Conservation (phyloP, 495 filamentous ascomycete species). For the Penicillium bialowiezense region DNA sequence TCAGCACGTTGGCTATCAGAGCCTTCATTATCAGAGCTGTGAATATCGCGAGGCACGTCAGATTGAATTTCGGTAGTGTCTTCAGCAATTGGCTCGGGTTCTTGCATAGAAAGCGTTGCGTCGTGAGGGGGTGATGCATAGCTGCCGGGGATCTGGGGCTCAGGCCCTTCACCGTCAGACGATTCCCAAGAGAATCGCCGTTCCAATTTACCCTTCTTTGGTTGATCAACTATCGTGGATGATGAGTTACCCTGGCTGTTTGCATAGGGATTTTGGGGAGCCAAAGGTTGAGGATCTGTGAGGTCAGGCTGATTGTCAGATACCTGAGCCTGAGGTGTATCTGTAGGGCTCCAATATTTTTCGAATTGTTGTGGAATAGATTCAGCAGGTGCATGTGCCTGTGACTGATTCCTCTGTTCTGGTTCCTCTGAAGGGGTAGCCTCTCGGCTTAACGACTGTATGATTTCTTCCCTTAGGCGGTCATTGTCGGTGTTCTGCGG, state of each 20-base stretch:
- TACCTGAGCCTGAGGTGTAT: constrained; percentile 8
- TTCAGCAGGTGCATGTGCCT: constrained; percentile 33
- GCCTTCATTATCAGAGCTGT: constrained; percentile 12
- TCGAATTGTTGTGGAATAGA: constrained; percentile 59
- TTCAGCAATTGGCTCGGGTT: constrained; percentile 15
- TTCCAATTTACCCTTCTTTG: constrained; percentile 25
- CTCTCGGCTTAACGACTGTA: constrained; percentile 65
- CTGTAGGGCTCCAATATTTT: constrained; percentile 47
- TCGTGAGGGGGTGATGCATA: constrained; percentile 6
- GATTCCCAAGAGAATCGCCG: constrained; percentile 46
- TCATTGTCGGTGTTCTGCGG: constrained; percentile 71
- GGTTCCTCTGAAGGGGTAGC: constrained; percentile 34
- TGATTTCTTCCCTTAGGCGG: constrained; percentile 74
- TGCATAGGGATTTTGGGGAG: constrained; percentile 17
- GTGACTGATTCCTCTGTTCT: constrained; percentile 21
- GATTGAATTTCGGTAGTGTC: constrained; percentile 1
- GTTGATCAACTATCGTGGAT: constrained; percentile 3
- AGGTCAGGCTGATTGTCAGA: constrained; percentile 19
- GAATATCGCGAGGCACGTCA: constrained; percentile 18
- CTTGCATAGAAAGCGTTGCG: constrained; percentile 10
- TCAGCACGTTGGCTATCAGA: constrained; percentile 8
- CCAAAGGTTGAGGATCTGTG: constrained; percentile 11
- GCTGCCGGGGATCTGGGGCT: constrained; percentile 9
- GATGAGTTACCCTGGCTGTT: constrained; percentile 4
- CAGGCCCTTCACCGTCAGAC: constrained; percentile 18